Conservation (phyloP, 768 basidiomycete genomes). For the Lactarius sp. region DNA sequence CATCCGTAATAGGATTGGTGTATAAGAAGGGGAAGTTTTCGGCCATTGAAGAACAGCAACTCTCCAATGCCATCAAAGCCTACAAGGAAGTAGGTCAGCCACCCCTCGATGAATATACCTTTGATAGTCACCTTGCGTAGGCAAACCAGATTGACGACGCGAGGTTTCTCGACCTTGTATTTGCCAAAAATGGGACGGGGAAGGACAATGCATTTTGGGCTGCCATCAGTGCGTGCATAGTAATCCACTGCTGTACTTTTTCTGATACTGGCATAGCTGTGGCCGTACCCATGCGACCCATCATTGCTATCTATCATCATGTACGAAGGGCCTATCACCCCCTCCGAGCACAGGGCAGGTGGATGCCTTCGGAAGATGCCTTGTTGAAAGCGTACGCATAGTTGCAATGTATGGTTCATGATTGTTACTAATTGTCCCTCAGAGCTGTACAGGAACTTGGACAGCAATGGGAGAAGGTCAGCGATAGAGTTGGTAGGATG, state of each 20-base stretch:
- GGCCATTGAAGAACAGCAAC: conserved; percentile 64
- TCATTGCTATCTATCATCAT: conserved; percentile 81
- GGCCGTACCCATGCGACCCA: conserved; percentile 69
- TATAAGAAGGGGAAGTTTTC: conserved; percentile 90
- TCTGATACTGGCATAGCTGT: conserved; percentile 41
- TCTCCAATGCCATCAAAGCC: conserved; percentile 57
- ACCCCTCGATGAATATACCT: background rate
- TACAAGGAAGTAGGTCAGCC: conserved; percentile 49
- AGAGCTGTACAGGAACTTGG: conserved; percentile 70
- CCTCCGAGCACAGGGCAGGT: conserved; percentile 61
- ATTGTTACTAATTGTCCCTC: conserved; percentile 4
- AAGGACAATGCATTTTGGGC: conserved; percentile 68
- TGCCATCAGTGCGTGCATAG: conserved; percentile 58
- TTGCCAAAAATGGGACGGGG: conserved; percentile 56
- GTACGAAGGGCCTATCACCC: conserved; percentile 69
- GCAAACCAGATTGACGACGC: conserved; percentile 48
- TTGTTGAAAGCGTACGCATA: conserved; percentile 52
- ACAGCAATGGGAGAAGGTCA: conserved; percentile 78
- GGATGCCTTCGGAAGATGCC: conserved; percentile 63
- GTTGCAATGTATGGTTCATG: background rate
- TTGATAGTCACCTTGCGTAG: conserved; percentile 32
- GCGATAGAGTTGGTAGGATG: conserved; percentile 64
- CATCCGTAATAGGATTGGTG: conserved; percentile 53
- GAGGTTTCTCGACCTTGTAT: conserved; percentile 60
- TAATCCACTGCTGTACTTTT: background rate